Evolutionary conservation across 1,284 basidiomycete genomes (phyloP).

Genomic region (Puccinia polysora): DNA sequence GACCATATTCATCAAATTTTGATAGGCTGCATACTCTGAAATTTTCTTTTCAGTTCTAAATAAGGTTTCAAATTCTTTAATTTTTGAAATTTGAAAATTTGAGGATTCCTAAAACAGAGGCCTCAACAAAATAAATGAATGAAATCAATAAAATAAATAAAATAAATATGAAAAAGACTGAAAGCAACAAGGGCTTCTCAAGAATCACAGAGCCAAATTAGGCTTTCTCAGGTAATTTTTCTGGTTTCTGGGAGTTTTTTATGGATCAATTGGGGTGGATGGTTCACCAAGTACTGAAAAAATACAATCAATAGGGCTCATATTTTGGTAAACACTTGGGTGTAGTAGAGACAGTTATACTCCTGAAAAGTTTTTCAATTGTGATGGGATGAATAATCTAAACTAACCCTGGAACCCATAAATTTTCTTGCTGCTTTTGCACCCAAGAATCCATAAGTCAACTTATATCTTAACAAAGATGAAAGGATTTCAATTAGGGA

Average conservation of each 20-base stretch:
- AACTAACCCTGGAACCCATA: too few species aligned
- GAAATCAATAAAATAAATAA: too few species aligned
- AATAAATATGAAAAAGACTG: background rate
- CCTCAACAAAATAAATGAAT: background rate
- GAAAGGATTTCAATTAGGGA: too few species aligned
- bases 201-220: slow-evolving; percentile 26
- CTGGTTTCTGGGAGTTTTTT: background rate
- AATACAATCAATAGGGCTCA: slow-evolving; percentile 17
- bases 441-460: too few species aligned
- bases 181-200: slow-evolving; percentile 29
- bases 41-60: slow-evolving; percentile 6
- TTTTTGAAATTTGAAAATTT: background rate
- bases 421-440: too few species aligned
- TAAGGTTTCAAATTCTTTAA: background rate
- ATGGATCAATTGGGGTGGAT: background rate
- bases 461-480: too few species aligned
- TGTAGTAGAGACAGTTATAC: too few species aligned
- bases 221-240: slow-evolving; percentile 12
- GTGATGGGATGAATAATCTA: too few species aligned
- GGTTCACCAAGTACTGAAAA: slow-evolving; percentile 3
- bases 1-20: slow-evolving; percentile 21
- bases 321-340: too few species aligned
- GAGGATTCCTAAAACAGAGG: background rate
- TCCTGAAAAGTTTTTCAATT: too few species aligned
- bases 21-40: slow-evolving; percentile 39